Conservation (phyloP, 176 grass and related monocot genomes). For the Musa acuminata region DNA sequence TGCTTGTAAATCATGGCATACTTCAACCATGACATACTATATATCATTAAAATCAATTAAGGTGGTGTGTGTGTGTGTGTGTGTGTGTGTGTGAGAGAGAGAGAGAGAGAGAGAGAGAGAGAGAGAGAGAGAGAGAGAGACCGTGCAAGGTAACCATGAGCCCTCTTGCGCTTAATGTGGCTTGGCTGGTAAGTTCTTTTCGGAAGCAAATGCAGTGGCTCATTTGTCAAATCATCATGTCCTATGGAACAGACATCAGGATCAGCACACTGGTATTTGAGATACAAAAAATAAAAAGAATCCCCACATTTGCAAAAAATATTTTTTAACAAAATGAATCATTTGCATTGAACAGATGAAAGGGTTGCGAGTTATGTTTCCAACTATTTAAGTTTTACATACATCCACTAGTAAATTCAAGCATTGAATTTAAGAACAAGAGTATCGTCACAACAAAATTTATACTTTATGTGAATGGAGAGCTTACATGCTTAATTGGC, state of each 20-base stretch:
- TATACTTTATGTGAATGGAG: not conserved
- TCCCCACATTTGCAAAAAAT: not conserved
- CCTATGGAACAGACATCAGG: not conserved
- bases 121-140: not conserved
- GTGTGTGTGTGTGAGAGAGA: too few species aligned
- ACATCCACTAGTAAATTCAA: not conserved
- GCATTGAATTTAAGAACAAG: too few species aligned
- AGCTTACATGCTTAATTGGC: too few species aligned
- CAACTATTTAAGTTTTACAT: not conserved
- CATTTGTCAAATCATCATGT: slow-evolving; percentile 5
- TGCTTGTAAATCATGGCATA: too few species aligned
- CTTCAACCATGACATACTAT: too few species aligned
- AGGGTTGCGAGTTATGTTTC: not conserved
- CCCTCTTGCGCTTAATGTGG: slow-evolving; percentile 9
- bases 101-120: too few species aligned
- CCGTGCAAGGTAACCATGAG: slow-evolving; percentile 16
- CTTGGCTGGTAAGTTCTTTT: slow-evolving; percentile 20
- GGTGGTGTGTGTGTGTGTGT: too few species aligned
- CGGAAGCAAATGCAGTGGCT: slow-evolving; percentile 13
- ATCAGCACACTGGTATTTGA: not conserved
- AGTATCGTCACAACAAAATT: too few species aligned
- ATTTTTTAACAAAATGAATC: not conserved
- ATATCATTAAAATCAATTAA: too few species aligned
- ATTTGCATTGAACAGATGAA: not conserved
- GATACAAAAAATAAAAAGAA: not conserved